Evolutionary conservation across 73 alveolate genomes (phyloP), one percentile per base, ranked within the genome.

Genomic region (Tetrahymena thermophila): DNA sequence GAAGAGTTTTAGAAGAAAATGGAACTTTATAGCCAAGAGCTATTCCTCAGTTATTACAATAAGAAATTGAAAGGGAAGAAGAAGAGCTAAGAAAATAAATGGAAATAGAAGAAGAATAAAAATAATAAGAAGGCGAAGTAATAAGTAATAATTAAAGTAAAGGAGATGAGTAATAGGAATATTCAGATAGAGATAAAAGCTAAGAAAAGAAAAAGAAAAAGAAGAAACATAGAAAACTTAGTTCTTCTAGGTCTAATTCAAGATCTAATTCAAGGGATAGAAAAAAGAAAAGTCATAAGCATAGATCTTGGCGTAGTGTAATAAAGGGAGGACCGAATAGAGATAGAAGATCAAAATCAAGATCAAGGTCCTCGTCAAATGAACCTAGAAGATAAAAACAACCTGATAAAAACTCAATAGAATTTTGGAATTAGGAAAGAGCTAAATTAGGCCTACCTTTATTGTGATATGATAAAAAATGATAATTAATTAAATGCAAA

Each of bases 1-100:
- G 99, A 42, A 93, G 89, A 58, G 95, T 96, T 50, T 95, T 96
- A 84, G 99, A 98, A 94, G 99, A 98, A 58, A 95, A 95, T 35
- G 98, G 96, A 6, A 44, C 85, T 35, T 96, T 98, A 25, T 95
- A 95, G 13, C 98, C 98, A 35, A 93, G 98, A 93, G 96, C 94
- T 40, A 95, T 98, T 58, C 97, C 97, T 0, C 96, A 98, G 35
- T 84, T 57, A 57, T 38, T 42, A 43, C 83, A 96, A 43, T 98
- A 95, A 84, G 93, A 95, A 95, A 97, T 96, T 89, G 96, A 94
- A 94, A 94, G 95, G 93, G 94, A 94, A 94, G 97, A 96, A 55
- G 96, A 93, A 40, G 97, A 94, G 96, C 11, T 28, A 13, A 28
- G 96, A 94, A 94, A 93, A 95, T 38, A 97, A 94, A 13, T 96